These are phyloP conservation scores for Firmiana major DNA, from an alignment of 345 rosid genomes.

Conservation along the genomic window DNA sequence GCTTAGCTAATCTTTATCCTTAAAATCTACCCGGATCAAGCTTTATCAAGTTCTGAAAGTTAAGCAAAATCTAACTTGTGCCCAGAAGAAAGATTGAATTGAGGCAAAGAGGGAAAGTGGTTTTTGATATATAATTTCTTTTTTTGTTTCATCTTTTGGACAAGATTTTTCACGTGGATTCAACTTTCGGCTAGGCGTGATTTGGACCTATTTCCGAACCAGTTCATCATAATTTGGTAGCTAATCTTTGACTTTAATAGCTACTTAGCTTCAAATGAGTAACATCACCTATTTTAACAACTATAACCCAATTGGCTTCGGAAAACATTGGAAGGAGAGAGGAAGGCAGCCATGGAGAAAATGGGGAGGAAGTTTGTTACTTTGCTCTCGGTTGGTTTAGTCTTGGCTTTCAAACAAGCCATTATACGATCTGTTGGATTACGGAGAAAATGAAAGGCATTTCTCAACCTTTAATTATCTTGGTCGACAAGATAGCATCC, in stretches of 20 bases:
- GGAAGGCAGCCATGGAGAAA: background rate
- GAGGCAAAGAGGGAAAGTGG: background rate
- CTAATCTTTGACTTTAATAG: conserved; percentile 8
- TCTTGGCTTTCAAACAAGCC: conserved; percentile 37
- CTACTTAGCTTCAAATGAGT: background rate
- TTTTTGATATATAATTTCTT: too few relatives aligned
- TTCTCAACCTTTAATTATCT: conserved; percentile 39
- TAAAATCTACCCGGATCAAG: background rate
- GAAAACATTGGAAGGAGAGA: background rate
- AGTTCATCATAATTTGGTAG: background rate
- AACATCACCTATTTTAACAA: conserved; percentile 1
- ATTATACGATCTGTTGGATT: conserved; percentile 19
- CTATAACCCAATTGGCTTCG: background rate
- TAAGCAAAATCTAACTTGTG: conserved; percentile 14
- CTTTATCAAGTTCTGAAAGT: conserved; percentile 6
- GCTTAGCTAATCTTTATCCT: background rate
- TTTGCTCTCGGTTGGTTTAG: conserved; percentile 40
- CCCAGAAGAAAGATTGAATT: background rate
- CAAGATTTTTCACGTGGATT: background rate
- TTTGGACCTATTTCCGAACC: background rate
- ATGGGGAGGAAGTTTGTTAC: conserved; percentile 3
- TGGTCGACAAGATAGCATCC: conserved; percentile 25
- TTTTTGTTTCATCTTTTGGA: background rate
- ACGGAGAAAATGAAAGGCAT: conserved; percentile 43
- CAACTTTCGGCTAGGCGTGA: background rate